These are phyloP conservation scores for Tetracladium maxilliforme DNA, from an alignment of 2,329 filamentous ascomycete genomes.

Conservation along the genomic window DNA sequence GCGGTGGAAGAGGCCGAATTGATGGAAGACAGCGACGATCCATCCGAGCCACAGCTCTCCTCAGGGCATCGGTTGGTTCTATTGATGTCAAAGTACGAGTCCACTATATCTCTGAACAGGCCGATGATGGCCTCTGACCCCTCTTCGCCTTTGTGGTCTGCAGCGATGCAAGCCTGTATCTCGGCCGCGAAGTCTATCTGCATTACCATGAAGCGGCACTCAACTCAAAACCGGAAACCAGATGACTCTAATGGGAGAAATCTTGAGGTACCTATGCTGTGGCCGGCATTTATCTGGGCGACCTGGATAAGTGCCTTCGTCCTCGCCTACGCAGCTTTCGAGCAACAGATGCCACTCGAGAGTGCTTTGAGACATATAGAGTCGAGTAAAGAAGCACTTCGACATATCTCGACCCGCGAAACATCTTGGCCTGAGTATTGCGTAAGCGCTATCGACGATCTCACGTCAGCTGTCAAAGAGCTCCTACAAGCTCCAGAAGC, in stretches of 20 bases:
- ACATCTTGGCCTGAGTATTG: constrained; percentile 19
- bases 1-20: constrained; percentile 22
- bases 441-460: constrained; percentile 16
- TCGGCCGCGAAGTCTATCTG: constrained; percentile 31
- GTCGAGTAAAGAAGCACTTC: constrained; percentile 13
- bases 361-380: constrained; percentile 23
- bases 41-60: constrained; percentile 7
- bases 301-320: constrained; percentile 38
- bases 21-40: constrained; percentile 4
- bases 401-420: constrained; percentile 13
- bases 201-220: constrained; percentile 18
- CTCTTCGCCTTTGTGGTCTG: constrained; percentile 25
- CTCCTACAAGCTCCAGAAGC: too few species aligned
- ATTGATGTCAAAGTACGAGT: constrained; percentile 29
- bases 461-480: constrained; percentile 16
- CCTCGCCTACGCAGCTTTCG: constrained; percentile 31
- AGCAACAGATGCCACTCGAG: constrained; percentile 21
- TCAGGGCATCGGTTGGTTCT: constrained; percentile 25
- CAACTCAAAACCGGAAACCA: constrained; percentile 6
- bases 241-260: constrained; percentile 3
- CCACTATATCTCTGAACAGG: constrained; percentile 32
- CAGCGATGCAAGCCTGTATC: constrained; percentile 34
- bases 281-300: constrained; percentile 36
- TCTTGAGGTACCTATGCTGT: constrained; percentile 19
- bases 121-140: constrained; percentile 30